These are phyloP conservation scores for Farysia itapuensis DNA, from an alignment of 1,284 basidiomycete genomes.

Conservation along the genomic window DNA sequence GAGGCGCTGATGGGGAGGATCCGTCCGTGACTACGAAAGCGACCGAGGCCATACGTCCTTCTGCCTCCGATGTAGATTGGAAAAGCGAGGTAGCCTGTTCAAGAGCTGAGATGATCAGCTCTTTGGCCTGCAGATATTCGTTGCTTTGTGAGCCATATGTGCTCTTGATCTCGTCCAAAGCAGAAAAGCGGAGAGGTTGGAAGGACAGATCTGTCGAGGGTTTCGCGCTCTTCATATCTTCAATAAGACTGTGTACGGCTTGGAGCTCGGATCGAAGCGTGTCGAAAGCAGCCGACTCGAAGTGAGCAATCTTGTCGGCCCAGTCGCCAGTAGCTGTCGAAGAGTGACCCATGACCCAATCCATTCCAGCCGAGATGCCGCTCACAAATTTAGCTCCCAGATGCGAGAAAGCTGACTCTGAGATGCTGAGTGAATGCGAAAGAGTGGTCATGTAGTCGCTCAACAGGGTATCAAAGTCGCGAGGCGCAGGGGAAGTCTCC, in stretches of 20 bases:
- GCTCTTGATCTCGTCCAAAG: conserved; percentile 22
- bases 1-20: background rate
- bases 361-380: conserved; percentile 21
- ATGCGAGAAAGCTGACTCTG: conserved; percentile 22
- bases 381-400: conserved; percentile 19
- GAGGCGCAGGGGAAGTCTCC: conserved; percentile 8
- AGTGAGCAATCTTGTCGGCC: conserved; percentile 16
- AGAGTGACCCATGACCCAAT: conserved; percentile 19
- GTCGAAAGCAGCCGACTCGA: conserved; percentile 20
- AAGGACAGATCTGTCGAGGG: conserved; percentile 11
- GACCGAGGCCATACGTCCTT: conserved; percentile 17
- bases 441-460: conserved; percentile 22
- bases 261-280: conserved; percentile 26
- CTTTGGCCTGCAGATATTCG: conserved; percentile 20
- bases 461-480: conserved; percentile 37
- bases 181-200: conserved; percentile 38
- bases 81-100: conserved; percentile 12
- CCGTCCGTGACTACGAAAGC: conserved; percentile 31
- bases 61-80: conserved; percentile 12
- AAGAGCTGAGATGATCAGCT: conserved; percentile 16
- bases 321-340: conserved; percentile 4
- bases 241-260: conserved; percentile 17
- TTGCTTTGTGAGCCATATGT: conserved; percentile 22
- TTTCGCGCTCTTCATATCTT: conserved; percentile 4
- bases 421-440: conserved; percentile 11